Percentiles rank a stretch among this genome's conserved stretches.
Evolutionary conservation across 2,329 filamentous ascomycete species (phyloP).

Genomic region (Alternaria longipes): DNA sequence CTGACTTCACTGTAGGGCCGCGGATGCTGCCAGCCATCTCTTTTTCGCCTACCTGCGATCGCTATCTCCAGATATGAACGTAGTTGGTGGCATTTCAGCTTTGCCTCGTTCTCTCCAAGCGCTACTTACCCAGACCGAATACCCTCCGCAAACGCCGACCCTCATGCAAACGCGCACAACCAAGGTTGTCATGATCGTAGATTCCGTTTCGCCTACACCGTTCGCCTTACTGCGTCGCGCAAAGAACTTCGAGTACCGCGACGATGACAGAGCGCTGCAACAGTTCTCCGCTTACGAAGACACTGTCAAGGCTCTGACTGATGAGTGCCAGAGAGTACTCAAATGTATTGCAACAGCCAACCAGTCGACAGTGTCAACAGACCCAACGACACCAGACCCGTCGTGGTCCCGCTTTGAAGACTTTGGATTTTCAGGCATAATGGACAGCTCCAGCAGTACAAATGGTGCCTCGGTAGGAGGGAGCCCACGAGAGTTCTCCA

Average conservation of each 20-base stretch:
- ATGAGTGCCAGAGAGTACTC: slow-evolving; percentile 92
- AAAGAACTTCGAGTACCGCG: slow-evolving; percentile 94
- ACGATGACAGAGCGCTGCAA: slow-evolving; percentile 84
- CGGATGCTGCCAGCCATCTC: slow-evolving; percentile 93
- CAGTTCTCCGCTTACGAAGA: slow-evolving; percentile 90
- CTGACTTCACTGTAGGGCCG: slow-evolving; percentile 69
- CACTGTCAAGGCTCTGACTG: slow-evolving; percentile 84
- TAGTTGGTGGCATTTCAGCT: slow-evolving; percentile 79
- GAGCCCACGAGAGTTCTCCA: slow-evolving; percentile 75
- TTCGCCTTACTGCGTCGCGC: slow-evolving; percentile 89
- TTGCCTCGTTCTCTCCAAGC: slow-evolving; percentile 92
- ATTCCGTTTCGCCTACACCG: slow-evolving; percentile 91
- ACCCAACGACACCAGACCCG: slow-evolving; percentile 66
- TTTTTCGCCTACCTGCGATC: slow-evolving; percentile 98
- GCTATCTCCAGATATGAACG: slow-evolving; percentile 77
- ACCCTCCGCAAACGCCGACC: slow-evolving; percentile 81
- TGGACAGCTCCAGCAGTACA: slow-evolving; percentile 69
- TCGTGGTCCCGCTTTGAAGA: slow-evolving; percentile 98
- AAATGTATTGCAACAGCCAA: slow-evolving; percentile 88
- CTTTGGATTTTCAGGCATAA: slow-evolving; percentile 81
- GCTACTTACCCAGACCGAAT: slow-evolving; percentile 89
- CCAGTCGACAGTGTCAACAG: slow-evolving; percentile 75
- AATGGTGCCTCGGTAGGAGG: slow-evolving; percentile 38
- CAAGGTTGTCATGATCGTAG: slow-evolving; percentile 96
- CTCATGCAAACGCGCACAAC: slow-evolving; percentile 83